Percentiles rank a stretch among this genome's conserved stretches.
Conservation (phyloP, 2,329 filamentous ascomycete genomes). For the Ceratocystis diversiconidia region DNA sequence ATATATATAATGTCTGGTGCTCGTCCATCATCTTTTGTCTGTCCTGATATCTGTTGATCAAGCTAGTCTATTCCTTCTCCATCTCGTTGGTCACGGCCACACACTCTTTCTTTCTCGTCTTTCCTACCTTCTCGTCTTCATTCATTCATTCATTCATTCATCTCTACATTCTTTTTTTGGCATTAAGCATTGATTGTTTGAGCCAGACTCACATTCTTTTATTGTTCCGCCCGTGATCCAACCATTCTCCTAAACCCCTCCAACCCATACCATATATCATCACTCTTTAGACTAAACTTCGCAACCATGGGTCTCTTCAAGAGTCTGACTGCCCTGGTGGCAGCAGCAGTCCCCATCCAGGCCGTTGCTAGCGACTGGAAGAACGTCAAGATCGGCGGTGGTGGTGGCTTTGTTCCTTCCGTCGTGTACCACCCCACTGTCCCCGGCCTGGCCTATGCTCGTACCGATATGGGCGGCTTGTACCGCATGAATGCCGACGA, state of each 20-base stretch:
- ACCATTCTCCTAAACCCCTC: neutral
- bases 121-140: neutral
- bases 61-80: neutral
- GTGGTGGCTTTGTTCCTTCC: constrained; percentile 42
- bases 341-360: constrained; percentile 21
- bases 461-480: constrained; percentile 43
- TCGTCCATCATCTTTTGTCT: too few species aligned
- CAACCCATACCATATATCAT: neutral
- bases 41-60: neutral
- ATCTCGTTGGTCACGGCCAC: neutral
- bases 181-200: neutral
- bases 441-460: constrained; percentile 39
- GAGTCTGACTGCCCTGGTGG: constrained; percentile 15
- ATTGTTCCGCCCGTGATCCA: neutral
- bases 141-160: neutral
- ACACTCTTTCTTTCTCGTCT: neutral
- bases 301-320: constrained; percentile 4
- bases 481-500: constrained; percentile 42
- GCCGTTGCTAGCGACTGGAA: constrained; percentile 31
- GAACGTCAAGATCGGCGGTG: constrained; percentile 39
- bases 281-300: neutral
- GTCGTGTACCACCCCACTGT: constrained; percentile 42
- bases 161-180: neutral
- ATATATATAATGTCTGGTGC: neutral
- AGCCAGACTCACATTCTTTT: neutral